Conservation (phyloP, 73 alveolate genomes). For the Uronychia setigera region DNA sequence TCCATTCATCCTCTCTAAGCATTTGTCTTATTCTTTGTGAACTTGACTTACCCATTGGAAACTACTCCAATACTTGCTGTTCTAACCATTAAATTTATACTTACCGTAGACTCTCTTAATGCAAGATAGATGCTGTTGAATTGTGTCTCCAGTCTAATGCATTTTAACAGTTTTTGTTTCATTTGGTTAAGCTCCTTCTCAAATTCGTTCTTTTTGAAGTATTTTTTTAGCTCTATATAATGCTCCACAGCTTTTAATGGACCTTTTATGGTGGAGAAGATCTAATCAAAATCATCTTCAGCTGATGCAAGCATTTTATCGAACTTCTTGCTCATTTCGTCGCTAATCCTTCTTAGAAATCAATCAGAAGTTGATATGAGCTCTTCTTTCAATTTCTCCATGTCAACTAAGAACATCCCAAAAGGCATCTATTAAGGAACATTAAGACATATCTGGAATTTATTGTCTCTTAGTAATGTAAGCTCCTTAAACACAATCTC, state of each 20-base stretch:
- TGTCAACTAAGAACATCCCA: conserved; percentile 25
- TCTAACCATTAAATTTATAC: not conserved
- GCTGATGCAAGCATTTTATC: conserved; percentile 4
- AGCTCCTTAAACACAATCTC: conserved; percentile 30
- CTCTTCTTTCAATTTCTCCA: conserved; percentile 11
- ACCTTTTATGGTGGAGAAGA: not conserved
- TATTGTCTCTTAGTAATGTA: conserved; percentile 18
- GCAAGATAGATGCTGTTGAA: conserved; percentile 17
- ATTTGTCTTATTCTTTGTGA: not conserved
- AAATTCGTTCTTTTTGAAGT: conserved; percentile 21
- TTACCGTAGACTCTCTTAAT: conserved; percentile 2
- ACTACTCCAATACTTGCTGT: conserved; percentile 10
- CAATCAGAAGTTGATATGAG: conserved; percentile 2
- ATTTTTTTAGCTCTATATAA: conserved; percentile 27
- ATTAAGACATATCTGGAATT: conserved; percentile 3
- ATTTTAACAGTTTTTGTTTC: conserved; percentile 2
- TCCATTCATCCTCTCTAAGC: conserved; percentile 10
- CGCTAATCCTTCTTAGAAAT: conserved; percentile 1
- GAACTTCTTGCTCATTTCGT: conserved; percentile 24
- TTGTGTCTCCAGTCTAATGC: conserved; percentile 24
- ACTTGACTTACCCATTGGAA: conserved; percentile 22
- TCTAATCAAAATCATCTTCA: conserved; percentile 14
- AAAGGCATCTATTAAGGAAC: conserved; percentile 20
- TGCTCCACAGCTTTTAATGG: conserved; percentile 16
- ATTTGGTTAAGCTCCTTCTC: conserved; percentile 18